phyloP scores from a whole-genome alignment of 202 grass and related monocot species.

The Bolboschoenoplectus hybrid region DNA sequence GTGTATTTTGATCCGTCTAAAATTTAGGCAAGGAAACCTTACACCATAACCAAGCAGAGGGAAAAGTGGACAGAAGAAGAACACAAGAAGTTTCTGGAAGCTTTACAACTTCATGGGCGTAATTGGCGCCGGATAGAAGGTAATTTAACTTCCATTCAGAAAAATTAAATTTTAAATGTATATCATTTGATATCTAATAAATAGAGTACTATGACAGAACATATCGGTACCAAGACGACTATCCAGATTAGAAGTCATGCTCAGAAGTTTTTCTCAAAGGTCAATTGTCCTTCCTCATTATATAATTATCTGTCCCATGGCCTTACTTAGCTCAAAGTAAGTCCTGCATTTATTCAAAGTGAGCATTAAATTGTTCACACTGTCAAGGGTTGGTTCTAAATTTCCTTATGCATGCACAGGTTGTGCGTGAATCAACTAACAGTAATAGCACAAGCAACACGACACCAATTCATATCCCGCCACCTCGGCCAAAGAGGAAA shows the following conservation, averaged over 20 bases:
- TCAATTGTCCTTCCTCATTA: conserved; percentile 43
- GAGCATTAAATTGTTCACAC: conserved; percentile 40
- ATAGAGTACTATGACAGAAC: conserved; percentile 54
- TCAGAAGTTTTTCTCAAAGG: conserved; percentile 98
- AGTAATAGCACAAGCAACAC: conserved; percentile 31
- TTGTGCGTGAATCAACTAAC: conserved; percentile 56
- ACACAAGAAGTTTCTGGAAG: conserved; percentile 73
- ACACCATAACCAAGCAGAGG: conserved; percentile 88
- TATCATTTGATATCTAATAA: conserved; percentile 30
- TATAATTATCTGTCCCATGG: conserved; percentile 47
- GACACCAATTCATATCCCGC: conserved; percentile 68
- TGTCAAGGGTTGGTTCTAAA: conserved; percentile 35
- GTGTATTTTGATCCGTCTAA: conserved; percentile 17
- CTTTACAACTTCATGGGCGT: conserved; percentile 73
- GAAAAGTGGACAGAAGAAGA: conserved; percentile 93
- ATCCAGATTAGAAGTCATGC: conserved; percentile 99
- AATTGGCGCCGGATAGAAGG: conserved; percentile 85
- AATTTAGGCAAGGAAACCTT: conserved; percentile 72
- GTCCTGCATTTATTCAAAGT: conserved; percentile 61
- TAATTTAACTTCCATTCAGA: conserved; percentile 33
- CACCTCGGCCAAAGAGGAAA: conserved; percentile 86
- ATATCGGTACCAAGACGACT: conserved; percentile 88
- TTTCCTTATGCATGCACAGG: conserved; percentile 42
- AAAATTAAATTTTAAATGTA: neutral
- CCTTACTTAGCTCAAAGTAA: conserved; percentile 72